phyloP scores from a whole-genome alignment of 257 asterid species.

The Penstemon eatonii region DNA sequence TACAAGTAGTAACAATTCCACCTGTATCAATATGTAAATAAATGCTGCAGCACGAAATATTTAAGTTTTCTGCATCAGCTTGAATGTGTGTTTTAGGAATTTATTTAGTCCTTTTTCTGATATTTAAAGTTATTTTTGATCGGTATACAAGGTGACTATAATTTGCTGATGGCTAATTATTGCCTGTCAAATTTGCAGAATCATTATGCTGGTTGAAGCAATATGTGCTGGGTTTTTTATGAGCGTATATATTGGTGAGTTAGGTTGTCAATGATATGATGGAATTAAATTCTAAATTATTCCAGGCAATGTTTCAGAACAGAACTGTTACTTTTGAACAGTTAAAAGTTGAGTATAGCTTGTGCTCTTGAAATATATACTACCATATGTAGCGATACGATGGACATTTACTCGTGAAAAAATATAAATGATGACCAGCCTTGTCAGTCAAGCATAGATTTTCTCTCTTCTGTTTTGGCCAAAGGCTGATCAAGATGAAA shows the following conservation, averaged over 20 bases:
- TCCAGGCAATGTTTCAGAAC: slow-evolving; percentile 21
- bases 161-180: slow-evolving; percentile 32
- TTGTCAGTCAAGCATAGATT: slow-evolving; percentile 5
- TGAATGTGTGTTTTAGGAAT: slow-evolving; percentile 12
- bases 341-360: slow-evolving; percentile 15
- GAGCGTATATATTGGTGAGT: slow-evolving; percentile 83
- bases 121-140: slow-evolving; percentile 21
- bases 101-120: slow-evolving; percentile 17
- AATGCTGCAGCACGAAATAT: slow-evolving; percentile 6
- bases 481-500: slow-evolving; percentile 1
- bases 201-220: slow-evolving; percentile 82
- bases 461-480: background rate
- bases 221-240: slow-evolving; percentile 82
- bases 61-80: slow-evolving; percentile 16
- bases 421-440: slow-evolving; percentile 3
- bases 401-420: slow-evolving; percentile 9
- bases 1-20: too few species aligned
- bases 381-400: background rate
- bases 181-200: slow-evolving; percentile 62
- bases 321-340: slow-evolving; percentile 7
- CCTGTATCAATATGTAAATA: background rate
- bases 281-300: slow-evolving; percentile 22
- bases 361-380: slow-evolving; percentile 12
- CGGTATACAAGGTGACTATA: slow-evolving; percentile 15
- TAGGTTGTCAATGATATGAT: slow-evolving; percentile 26